A percentile compares a stretch with the other conserved stretches of the same genome.
phyloP scores from a whole-genome alignment of 768 basidiomycete genomes.

The Termitomyces sp. region DNA sequence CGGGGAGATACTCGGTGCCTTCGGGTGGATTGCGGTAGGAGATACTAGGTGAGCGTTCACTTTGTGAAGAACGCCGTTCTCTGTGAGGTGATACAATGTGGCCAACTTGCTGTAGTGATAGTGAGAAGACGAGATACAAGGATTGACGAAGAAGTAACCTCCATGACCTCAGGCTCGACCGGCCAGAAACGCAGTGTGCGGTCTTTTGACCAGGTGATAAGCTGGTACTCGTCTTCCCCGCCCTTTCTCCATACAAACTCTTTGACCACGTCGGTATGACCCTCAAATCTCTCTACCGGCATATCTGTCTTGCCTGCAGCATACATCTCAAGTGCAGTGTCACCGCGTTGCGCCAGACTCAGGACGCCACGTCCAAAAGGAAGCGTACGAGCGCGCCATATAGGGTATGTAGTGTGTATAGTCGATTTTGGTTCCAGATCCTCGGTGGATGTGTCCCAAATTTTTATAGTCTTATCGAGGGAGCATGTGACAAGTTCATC shows the following conservation, averaged over 20 bases:
- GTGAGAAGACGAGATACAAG: conserved; percentile 6
- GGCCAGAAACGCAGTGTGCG: conserved; percentile 91
- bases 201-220: conserved; percentile 78
- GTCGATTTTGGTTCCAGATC: conserved; percentile 34
- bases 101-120: conserved; percentile 41
- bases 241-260: conserved; percentile 95
- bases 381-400: conserved; percentile 89
- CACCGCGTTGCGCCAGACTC: conserved; percentile 83
- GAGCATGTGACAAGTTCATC: conserved; percentile 91
- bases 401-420: conserved; percentile 79
- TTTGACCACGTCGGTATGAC: conserved; percentile 90
- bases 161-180: conserved; percentile 61
- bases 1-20: conserved; percentile 27
- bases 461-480: conserved; percentile 88
- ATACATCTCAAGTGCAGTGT: conserved; percentile 83
- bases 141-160: conserved; percentile 30
- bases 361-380: conserved; percentile 90
- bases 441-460: conserved; percentile 51
- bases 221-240: conserved; percentile 50
- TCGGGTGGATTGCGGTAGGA: conserved; percentile 57
- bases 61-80: conserved; percentile 24
- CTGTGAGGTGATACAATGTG: conserved; percentile 26
- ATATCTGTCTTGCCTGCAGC: conserved; percentile 28
- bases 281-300: conserved; percentile 75
- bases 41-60: conserved; percentile 18